Evolutionary conservation across 257 asterid genomes (phyloP), one percentile per base, ranked within the genome.

Genomic region (Solanum megistacrolobum): DNA sequence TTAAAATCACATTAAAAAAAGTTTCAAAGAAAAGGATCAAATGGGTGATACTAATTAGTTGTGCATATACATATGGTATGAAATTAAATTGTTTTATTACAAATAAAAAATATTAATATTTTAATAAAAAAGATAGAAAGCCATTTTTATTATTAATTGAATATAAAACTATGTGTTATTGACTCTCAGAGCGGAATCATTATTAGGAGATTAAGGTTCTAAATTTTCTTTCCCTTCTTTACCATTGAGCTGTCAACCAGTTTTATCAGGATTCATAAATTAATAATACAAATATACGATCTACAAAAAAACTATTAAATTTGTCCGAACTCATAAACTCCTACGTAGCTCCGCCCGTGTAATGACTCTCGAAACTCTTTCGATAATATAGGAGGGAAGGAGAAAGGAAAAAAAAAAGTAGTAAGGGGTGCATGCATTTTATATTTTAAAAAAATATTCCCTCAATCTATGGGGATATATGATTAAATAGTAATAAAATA

Each of bases 271-370:
- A 48, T 48, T 48, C 23, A 48, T 8, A 48, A 16, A 1, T 48
- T 48, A 48, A n/a, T n/a, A 48, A 48, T 48, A 48, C 0, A 5
- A 48, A 48, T 48, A 48, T 48, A 48, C 7, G 3, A 0, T 48
- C 3, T 14, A 48, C 7, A 2, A 48, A 48, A 48, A 48, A 48
- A 2, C 0, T 48, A 16, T 1, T 48, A 0, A 0, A 48, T 48
- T 14, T 14, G 0, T 48, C 3, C 20, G 3, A 48, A 48, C 0
- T 0, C 8, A 48, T 1, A 14, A 48, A 48, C 20, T 48, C 21
- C 0, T 7, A 48, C 20, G 2, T 46, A 46, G 55, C 18, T 46
- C 18, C 0, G 16, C 18, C 55, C 55, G 0, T 4, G 6, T 12
- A 46, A 46, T 41, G 8, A 21, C 68, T 60, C 69, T 23, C 7